Base-by-base conservation (phyloP, 805 yeast species). In the Teunomyces atbi region DNA sequence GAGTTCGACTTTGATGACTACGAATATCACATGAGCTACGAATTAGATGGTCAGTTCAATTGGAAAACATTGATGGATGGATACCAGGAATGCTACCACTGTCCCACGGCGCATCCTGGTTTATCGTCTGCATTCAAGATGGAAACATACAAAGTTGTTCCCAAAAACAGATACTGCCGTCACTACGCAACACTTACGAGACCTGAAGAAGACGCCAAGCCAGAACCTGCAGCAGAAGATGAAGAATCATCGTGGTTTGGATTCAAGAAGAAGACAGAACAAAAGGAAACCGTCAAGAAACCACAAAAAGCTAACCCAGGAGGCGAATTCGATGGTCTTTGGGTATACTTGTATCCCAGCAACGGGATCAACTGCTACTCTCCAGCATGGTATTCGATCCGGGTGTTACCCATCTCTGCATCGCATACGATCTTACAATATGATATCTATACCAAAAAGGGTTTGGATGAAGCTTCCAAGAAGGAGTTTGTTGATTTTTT, bases 31-130 rank as follows among this genome's bases (percentile, higher is more conserved):
- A 79, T 80, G 84, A 76, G 82, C 12, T 81, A 80, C 53, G 84
- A 81, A 58, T 69, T 81, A 38, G 83, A 79, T 52, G 85, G 86
- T 42, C 66, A 77, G 55, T 81, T 81, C 68, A 81, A 81, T 65
- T 81, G 86, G 85, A 81, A 81, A 56, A 81, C 85, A 4, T 68
- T 81, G 49, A 79, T 81, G 83, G 85, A 81, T 55, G 84, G 86
- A 6, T 81, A 81, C 63, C 84, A 81, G 65, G 85, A 81, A 62
- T 81, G 85, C 55, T 81, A 81, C 64, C 86, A 81, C 60, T 81
- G 85, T 60, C 85, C 86, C 36, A 81, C 84, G 8, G 84, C 84
- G 1, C 86, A 81, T 53, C 84, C 84, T 4, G 84, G 84, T 15
- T 65, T 81, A 48, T 69, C 73, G 42, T 58, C 75, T 27, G 83